Conservation (phyloP, 2,329 filamentous ascomycete species). For the Colletotrichum paranaense region DNA sequence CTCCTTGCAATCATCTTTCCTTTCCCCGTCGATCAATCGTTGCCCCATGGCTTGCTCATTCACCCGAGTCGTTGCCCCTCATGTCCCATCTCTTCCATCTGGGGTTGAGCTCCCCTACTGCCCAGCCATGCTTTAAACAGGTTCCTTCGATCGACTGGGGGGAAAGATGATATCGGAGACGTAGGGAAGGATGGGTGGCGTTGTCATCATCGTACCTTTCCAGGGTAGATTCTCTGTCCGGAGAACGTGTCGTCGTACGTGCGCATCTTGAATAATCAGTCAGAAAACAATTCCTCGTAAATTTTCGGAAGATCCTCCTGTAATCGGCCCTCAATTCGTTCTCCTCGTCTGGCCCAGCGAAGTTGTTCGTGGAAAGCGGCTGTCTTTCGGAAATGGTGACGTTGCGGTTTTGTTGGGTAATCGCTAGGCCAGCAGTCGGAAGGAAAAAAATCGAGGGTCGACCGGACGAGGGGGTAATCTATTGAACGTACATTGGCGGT, state of each 20-base stretch:
- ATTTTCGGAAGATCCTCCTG: not conserved
- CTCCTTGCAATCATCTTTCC: not conserved
- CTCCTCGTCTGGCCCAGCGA: not conserved
- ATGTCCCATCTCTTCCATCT: not conserved
- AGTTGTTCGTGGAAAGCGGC: not conserved
- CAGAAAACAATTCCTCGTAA: not conserved
- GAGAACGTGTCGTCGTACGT: slow-evolving; percentile 76
- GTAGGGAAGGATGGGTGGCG: not conserved
- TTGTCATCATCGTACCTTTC: slow-evolving; percentile 65
- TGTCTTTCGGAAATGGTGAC: not conserved
- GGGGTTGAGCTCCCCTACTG: not conserved
- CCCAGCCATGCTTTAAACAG: not conserved
- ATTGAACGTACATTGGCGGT: slow-evolving; percentile 34
- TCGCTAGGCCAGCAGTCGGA: not conserved
- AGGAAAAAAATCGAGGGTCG: not conserved
- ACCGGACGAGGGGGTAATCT: not conserved
- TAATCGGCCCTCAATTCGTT: not conserved
- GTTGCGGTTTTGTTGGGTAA: not conserved
- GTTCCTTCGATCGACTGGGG: slow-evolving; percentile 18
- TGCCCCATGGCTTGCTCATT: not conserved
- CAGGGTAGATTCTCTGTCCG: slow-evolving; percentile 75
- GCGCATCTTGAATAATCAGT: slow-evolving; percentile 63
- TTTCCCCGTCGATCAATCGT: slow-evolving; percentile 7
- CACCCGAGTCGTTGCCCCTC: not conserved
- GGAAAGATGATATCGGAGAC: not conserved